Base-by-base conservation (phyloP, 352 stramenopile genomes). In the Phytophthora uliginosa region DNA sequence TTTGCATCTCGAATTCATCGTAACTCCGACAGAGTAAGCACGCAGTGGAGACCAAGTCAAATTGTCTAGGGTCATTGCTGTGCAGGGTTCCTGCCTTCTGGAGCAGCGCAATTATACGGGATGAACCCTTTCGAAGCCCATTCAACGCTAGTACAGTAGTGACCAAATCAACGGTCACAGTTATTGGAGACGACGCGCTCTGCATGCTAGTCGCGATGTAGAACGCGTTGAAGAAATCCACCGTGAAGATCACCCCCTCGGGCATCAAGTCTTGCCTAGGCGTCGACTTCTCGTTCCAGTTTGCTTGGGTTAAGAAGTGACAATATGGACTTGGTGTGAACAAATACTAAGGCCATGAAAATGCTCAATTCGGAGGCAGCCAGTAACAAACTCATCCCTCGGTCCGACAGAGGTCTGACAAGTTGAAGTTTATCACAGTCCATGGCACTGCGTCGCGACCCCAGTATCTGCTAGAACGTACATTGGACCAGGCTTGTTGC, bases 131-230 rank as follows among this genome's bases (percentile, higher is more conserved):
- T 1, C 50, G 40, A 2, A 64, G 24, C 5, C 18, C 12, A 15
- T 54, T 50, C 7, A 76, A 20, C 26, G 40, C 56, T 6, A 63
- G 8, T 3, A 15, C 10, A 5, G 42, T 55, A 8, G 60, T 31
- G 15, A 55, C 2, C 2, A 68, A 3, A 55, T 72, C 56, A 0
- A 55, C 17, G 1, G 22, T 47, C 4, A 73, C 52, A 0, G 52
- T 62, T 6, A n/a, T 61, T 1, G 26, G 58, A 3, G 69, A 73
- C 1, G 63, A 69, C 3, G 63, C 42, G 1, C 10, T 65, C 15
- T 76, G 55, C 69, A 76, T 76, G 10, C 62, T 64, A 2, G 63
- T 68, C 8, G 69, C 65, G 24, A 80, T 26, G 52, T 71, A 77
- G 7, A 77, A 33, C 1, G 64, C 60, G 33, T 77, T 77, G 22